Percentiles rank a stretch among this genome's conserved stretches.
Conservation (phyloP, 352 stramenopile genomes). For the Phytopythium mirpurense region DNA sequence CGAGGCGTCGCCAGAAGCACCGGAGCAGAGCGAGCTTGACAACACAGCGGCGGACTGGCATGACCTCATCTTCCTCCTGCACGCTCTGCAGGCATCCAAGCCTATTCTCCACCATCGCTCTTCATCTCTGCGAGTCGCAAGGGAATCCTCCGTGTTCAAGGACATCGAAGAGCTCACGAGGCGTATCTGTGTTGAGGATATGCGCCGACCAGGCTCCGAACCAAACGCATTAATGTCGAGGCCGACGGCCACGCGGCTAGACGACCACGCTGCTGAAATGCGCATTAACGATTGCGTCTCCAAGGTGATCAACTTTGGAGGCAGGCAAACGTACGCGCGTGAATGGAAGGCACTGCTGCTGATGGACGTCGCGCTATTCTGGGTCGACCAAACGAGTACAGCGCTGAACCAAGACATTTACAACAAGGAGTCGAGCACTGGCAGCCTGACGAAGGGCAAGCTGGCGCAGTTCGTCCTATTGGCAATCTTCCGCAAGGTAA, state of each 20-base stretch:
- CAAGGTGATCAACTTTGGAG: slow-evolving; percentile 53
- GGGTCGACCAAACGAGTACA: slow-evolving; percentile 28
- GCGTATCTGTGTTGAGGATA: slow-evolving; percentile 4
- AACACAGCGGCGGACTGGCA: slow-evolving; percentile 38
- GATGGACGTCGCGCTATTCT: slow-evolving; percentile 67
- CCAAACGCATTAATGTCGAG: neutral
- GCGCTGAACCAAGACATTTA: neutral
- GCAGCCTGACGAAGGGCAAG: slow-evolving; percentile 12
- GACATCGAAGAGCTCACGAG: slow-evolving; percentile 42
- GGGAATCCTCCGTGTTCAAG: slow-evolving; percentile 37
- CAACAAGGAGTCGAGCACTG: slow-evolving; percentile 8
- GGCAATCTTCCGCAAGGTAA: slow-evolving; percentile 35
- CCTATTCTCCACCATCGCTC: slow-evolving; percentile 71
- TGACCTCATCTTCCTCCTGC: slow-evolving; percentile 65
- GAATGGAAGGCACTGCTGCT: slow-evolving; percentile 77
- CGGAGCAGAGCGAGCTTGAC: slow-evolving; percentile 3
- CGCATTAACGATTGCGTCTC: slow-evolving; percentile 28
- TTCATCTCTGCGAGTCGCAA: slow-evolving; percentile 44
- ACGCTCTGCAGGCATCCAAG: slow-evolving; percentile 70
- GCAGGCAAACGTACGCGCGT: slow-evolving; percentile 53
- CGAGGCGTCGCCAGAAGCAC: slow-evolving; percentile 3
- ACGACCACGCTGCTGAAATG: slow-evolving; percentile 15
- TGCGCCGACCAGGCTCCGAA: neutral
- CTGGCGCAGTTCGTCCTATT: slow-evolving; percentile 23
- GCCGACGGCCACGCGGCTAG: neutral